These are phyloP conservation scores for Pelargonium citronellum DNA, from an alignment of 441 rosid species.

Conservation along the genomic window DNA sequence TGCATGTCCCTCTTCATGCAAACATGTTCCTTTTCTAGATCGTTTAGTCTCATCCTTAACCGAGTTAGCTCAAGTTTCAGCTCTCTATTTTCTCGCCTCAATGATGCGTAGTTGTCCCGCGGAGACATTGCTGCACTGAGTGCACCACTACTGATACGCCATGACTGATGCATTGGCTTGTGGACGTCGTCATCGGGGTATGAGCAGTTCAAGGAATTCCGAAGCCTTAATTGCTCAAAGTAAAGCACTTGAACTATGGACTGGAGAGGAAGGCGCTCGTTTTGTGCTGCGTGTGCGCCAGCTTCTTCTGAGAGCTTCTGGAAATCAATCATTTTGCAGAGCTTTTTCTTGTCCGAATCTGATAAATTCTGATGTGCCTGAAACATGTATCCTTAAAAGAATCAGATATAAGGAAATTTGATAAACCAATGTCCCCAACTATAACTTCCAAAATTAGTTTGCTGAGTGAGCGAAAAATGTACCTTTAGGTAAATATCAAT, in stretches of 20 bases:
- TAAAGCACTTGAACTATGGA: constrained; percentile 94
- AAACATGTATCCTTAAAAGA: constrained; percentile 15
- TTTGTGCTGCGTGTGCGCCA: constrained; percentile 93
- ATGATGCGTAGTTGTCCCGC: constrained; percentile 86
- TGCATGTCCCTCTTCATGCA: constrained; percentile 96
- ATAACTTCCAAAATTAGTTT: constrained; percentile 6
- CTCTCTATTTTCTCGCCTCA: constrained; percentile 86
- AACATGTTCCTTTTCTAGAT: constrained; percentile 93
- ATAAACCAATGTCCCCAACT: background rate
- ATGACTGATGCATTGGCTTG: constrained; percentile 72
- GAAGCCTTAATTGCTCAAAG: constrained; percentile 85
- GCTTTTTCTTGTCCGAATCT: constrained; percentile 76
- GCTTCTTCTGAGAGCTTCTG: constrained; percentile 97
- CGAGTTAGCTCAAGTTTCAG: constrained; percentile 94
- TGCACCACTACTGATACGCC: constrained; percentile 94
- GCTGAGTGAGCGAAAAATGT: constrained; percentile 4
- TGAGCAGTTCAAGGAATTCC: constrained; percentile 64
- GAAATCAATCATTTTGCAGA: constrained; percentile 75
- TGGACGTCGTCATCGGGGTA: constrained; percentile 55
- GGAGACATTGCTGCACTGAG: constrained; percentile 98
- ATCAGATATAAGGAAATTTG: constrained; percentile 12
- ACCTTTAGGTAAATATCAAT: constrained; percentile 89
- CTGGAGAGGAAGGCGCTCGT: constrained; percentile 92
- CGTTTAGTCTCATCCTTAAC: constrained; percentile 82
- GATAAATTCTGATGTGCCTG: constrained; percentile 75